Conservation (phyloP, 768 basidiomycete genomes). For the Naganishia randhawae region DNA sequence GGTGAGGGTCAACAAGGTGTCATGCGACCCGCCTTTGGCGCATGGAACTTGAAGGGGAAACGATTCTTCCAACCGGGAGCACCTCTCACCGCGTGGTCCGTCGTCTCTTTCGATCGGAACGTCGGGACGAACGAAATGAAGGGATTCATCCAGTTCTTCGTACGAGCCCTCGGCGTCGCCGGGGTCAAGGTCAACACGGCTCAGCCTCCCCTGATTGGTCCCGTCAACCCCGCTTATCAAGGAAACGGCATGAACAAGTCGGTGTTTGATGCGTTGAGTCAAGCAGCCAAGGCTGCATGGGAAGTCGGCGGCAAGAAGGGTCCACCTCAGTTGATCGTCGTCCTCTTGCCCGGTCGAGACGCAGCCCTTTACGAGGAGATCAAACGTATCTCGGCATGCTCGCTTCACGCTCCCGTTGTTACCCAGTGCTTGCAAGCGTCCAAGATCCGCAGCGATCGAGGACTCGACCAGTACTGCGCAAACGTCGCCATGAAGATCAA, state of each 20-base stretch:
- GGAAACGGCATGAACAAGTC: conserved; percentile 10
- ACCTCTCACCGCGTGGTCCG: conserved; percentile 44
- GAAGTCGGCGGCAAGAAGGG: conserved; percentile 37
- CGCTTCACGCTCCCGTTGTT: conserved; percentile 41
- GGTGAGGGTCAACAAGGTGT: conserved; percentile 21
- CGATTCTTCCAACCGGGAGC: conserved; percentile 37
- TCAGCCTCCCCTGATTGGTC: conserved; percentile 28
- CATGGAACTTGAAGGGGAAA: conserved; percentile 47
- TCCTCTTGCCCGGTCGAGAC: conserved; percentile 46
- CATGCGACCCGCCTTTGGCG: conserved; percentile 34
- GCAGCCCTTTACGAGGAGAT: conserved; percentile 47
- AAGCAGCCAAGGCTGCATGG: conserved; percentile 35
- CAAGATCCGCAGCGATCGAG: conserved; percentile 39
- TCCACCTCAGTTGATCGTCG: conserved; percentile 45
- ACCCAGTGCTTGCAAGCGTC: conserved; percentile 49
- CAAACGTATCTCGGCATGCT: conserved; percentile 42
- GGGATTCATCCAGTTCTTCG: conserved; percentile 38
- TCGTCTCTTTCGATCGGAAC: conserved; percentile 43
- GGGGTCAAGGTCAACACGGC: conserved; percentile 38
- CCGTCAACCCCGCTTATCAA: conserved; percentile 10
- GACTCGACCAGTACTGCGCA: conserved; percentile 45
- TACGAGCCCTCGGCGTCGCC: conserved; percentile 28
- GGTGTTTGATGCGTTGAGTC: not conserved
- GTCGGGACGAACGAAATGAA: conserved; percentile 37
- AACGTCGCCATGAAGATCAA: conserved; percentile 50